phyloP scores from a whole-genome alignment of 345 rosid genomes.

The Noccaea caerulescens region DNA sequence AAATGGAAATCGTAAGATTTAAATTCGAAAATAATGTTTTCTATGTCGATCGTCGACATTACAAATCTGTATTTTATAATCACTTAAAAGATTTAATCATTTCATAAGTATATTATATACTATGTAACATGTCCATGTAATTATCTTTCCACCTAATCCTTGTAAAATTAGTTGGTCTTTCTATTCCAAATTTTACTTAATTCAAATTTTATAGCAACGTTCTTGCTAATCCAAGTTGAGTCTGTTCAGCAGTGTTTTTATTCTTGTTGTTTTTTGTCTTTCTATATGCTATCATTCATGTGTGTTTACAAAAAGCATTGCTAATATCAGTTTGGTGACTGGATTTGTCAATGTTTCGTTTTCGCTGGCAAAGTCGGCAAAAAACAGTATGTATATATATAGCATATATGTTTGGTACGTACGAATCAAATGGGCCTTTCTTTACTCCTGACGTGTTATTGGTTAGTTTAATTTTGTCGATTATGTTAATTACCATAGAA shows the following conservation, averaged over 20 bases:
- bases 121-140: conserved; percentile 3
- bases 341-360: conserved; percentile 20
- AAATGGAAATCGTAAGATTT: conserved; percentile 1
- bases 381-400: background rate
- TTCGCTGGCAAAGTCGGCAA: conserved; percentile 4
- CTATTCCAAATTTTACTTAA: conserved; percentile 4
- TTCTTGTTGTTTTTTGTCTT: background rate
- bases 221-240: background rate
- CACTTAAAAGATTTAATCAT: conserved; percentile 10
- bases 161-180: conserved; percentile 16
- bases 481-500: conserved; percentile 21
- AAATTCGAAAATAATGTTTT: conserved; percentile 4
- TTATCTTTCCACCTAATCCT: conserved; percentile 32
- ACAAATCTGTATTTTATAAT: background rate
- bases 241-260: background rate
- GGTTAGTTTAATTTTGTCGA: conserved; percentile 2
- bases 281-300: background rate
- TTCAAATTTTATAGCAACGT: background rate
- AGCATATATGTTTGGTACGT: background rate
- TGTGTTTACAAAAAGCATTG: background rate
- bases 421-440: background rate
- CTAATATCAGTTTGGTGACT: conserved; percentile 13
- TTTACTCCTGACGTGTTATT: background rate
- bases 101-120: background rate
- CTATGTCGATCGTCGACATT: conserved; percentile 16